These are phyloP conservation scores for Phanerochaete sordida DNA, from an alignment of 768 basidiomycete species.

Conservation along the genomic window DNA sequence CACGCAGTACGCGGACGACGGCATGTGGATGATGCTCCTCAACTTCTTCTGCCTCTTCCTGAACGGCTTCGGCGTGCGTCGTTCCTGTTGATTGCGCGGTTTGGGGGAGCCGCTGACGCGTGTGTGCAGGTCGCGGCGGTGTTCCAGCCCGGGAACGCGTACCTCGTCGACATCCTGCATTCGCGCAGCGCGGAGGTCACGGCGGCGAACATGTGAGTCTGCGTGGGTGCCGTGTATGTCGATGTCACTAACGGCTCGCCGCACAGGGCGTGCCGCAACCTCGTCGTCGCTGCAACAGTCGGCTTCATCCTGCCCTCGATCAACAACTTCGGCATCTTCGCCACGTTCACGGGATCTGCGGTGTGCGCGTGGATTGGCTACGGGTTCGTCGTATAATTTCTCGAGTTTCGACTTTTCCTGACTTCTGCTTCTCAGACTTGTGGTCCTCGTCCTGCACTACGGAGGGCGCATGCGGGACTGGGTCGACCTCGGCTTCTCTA, in stretches of 20 bases:
- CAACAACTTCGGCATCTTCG: slow-evolving; percentile 46
- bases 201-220: slow-evolving; percentile 51
- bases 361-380: slow-evolving; percentile 47
- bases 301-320: slow-evolving; percentile 53
- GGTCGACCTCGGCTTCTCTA: slow-evolving; percentile 56
- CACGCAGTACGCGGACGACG: slow-evolving; percentile 39
- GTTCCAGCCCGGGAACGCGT: slow-evolving; percentile 53
- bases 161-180: slow-evolving; percentile 59
- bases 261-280: slow-evolving; percentile 43
- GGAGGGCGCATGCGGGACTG: slow-evolving; percentile 54
- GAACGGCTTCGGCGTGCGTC: slow-evolving; percentile 62
- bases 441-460: slow-evolving; percentile 28
- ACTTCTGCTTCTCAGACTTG: no score
- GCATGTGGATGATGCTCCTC: slow-evolving; percentile 42
- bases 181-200: slow-evolving; percentile 59
- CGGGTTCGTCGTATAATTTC: no score
- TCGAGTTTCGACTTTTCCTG: no score
- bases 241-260: not conserved
- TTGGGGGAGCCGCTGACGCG: no score
- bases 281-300: slow-evolving; percentile 41
- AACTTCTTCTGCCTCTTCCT: slow-evolving; percentile 57
- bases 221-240: not conserved
- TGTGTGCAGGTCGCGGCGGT: slow-evolving; percentile 52
- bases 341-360: slow-evolving; percentile 46
- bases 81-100: no score